Base-by-base conservation (phyloP, 116 monocot species). In the Zostera marina region DNA sequence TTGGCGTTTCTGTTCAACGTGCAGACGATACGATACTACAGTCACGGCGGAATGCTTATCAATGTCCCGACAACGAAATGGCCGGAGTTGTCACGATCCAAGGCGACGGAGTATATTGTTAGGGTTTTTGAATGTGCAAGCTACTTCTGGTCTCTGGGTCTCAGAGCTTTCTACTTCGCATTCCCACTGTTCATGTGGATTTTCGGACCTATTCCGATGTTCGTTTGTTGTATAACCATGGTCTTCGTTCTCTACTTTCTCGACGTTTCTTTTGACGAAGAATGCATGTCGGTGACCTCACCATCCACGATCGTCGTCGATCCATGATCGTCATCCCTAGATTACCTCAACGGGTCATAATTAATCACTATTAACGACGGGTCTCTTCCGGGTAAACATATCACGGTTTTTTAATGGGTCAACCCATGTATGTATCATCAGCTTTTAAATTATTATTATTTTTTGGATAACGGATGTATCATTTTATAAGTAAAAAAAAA, bases 71-170 rank as follows among this genome's bases (percentile, higher is more conserved):
- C 62, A 39, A 11, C 10, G 12, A 25, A 39, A 52, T 21, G 52
- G 26, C 43, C 42, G 45, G 23, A 23, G 26, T 17, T 1, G 45
- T 25, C 42, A 44, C 23, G 44, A 3, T 16, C 63, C 63, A 71
- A 32, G 32, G 1, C 72, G 7, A 44, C 72, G 1, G 77, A 73
- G 21, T 82, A 76, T 60, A 83, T 92, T 0, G 47, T 61, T 11
- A 13, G 52, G 46, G 62, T 67, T 9, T 13, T 92, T 52, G 76
- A 83, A 61, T 32, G 70, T 15, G 92, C 76, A 12, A 70, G 83
- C 62, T 87, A 80, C 45, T 92, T 92, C 72, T 92, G 92, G 92
- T 87, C 92, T 5, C 57, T 87, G 2, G 92, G 92, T 1, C 64
- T 87, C 0, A 38, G 83, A 16, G 73, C 83, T 1, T 84, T 83